These are phyloP conservation scores for Daldinia grandis DNA, from an alignment of 495 filamentous ascomycete species.

Conservation along the genomic window DNA sequence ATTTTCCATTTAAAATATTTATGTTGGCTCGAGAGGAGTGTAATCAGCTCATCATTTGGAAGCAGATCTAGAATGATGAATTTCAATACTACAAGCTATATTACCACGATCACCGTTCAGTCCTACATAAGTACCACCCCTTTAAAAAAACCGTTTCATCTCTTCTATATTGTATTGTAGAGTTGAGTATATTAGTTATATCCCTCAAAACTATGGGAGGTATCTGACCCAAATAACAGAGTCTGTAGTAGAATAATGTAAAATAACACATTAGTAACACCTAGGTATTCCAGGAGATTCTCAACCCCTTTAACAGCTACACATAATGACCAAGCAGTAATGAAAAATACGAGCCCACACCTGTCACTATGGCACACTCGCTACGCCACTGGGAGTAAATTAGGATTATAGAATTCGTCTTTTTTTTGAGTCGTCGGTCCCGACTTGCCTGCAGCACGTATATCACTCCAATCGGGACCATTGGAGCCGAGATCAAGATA, in stretches of 20 bases:
- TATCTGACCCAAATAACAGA: too few species aligned
- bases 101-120: not conserved
- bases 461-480: not conserved
- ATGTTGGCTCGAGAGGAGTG: not conserved
- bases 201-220: not conserved
- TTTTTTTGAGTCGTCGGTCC: not conserved
- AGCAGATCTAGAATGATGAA: not conserved
- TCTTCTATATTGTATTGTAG: not conserved
- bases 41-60: not conserved
- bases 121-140: not conserved
- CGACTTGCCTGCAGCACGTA: not conserved
- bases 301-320: too few species aligned
- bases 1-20: not conserved
- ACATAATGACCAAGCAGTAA: too few species aligned
- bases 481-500: not conserved
- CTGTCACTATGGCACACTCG: not conserved
- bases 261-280: too few species aligned
- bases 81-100: not conserved
- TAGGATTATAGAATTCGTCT: not conserved
- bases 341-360: not conserved
- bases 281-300: too few species aligned
- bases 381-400: not conserved
- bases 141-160: too few species aligned
- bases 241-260: too few species aligned
- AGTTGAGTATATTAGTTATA: not conserved